Percentiles rank a stretch among this genome's conserved stretches.
These are phyloP conservation scores for Linnemannia hyalina DNA, from an alignment of 192 early-diverging fungal species.

Conservation along the genomic window DNA sequence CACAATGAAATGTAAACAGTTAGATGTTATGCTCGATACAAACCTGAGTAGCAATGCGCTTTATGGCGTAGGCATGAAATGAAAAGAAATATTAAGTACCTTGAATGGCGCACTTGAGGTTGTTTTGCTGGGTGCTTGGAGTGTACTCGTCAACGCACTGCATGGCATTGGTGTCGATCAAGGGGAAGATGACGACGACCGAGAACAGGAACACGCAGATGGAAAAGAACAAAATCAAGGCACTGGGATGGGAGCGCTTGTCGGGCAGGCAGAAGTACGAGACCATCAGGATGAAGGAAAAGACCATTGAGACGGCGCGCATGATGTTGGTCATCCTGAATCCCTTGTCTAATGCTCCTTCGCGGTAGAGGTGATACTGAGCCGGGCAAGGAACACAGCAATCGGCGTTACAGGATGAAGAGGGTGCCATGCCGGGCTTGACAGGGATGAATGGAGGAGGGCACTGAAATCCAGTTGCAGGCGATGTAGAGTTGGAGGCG, in stretches of 20 bases:
- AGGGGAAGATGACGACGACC: slow-evolving; percentile 59
- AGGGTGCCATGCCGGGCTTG: slow-evolving; percentile 21
- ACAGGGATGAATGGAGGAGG: slow-evolving; percentile 44
- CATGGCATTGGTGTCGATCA: slow-evolving; percentile 56
- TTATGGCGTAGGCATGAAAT: neutral
- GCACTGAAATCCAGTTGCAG: slow-evolving; percentile 30
- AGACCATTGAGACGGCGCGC: slow-evolving; percentile 58
- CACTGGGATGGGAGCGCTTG: slow-evolving; percentile 64
- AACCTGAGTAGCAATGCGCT: too few relatives aligned
- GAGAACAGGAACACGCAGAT: slow-evolving; percentile 64
- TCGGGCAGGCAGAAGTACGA: slow-evolving; percentile 63
- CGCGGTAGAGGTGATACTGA: slow-evolving; percentile 61
- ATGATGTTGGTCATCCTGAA: slow-evolving; percentile 61
- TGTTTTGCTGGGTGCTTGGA: slow-evolving; percentile 62
- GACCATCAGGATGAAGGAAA: slow-evolving; percentile 58
- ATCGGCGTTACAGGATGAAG: slow-evolving; percentile 41
- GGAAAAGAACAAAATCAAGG: slow-evolving; percentile 61
- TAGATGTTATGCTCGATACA: neutral
- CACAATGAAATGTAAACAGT: too few relatives aligned
- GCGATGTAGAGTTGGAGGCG: neutral
- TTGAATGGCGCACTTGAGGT: slow-evolving; percentile 62
- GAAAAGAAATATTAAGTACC: slow-evolving; percentile 27
- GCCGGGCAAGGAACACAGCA: slow-evolving; percentile 69
- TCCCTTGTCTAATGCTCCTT: slow-evolving; percentile 49
- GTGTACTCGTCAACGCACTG: slow-evolving; percentile 57